phyloP scores from a whole-genome alignment of 2,329 filamentous ascomycete species.

The Botrytis squamosa region DNA sequence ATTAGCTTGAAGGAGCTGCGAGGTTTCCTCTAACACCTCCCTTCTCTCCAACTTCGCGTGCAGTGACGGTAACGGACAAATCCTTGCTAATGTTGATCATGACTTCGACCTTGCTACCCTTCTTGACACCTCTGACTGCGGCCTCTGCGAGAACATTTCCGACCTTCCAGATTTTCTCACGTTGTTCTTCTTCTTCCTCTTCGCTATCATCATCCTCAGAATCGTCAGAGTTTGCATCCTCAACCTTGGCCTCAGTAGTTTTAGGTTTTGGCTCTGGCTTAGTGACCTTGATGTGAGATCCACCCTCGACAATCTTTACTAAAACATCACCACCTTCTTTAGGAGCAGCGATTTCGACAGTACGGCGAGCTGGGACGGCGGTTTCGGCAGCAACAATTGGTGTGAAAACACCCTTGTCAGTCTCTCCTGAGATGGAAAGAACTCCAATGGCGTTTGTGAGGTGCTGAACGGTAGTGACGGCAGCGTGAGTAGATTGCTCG shows the following conservation, averaged over 20 bases:
- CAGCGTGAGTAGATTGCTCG: constrained; percentile 91
- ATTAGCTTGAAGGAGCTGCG: constrained; percentile 31
- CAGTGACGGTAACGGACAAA: constrained; percentile 74
- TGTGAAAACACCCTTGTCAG: constrained; percentile 67
- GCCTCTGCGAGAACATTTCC: constrained; percentile 81
- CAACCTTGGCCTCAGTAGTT: constrained; percentile 56
- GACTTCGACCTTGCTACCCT: constrained; percentile 87
- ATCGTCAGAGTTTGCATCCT: constrained; percentile 56
- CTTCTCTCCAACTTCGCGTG: constrained; percentile 70
- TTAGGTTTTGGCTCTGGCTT: constrained; percentile 80
- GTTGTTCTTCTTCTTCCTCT: constrained; percentile 82
- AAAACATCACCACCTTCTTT: constrained; percentile 84
- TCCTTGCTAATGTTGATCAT: constrained; percentile 85
- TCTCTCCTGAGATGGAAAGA: constrained; percentile 60
- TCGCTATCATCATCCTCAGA: constrained; percentile 58
- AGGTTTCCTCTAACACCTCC: constrained; percentile 39
- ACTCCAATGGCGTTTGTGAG: constrained; percentile 86
- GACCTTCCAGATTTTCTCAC: constrained; percentile 91
- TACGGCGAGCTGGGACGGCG: constrained; percentile 82
- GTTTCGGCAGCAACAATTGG: constrained; percentile 84
- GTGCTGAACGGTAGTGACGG: constrained; percentile 92
- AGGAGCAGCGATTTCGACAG: constrained; percentile 72
- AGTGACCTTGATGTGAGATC: constrained; percentile 88
- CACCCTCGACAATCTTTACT: constrained; percentile 83
- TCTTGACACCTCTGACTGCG: constrained; percentile 79